A percentile compares a stretch with the other conserved stretches of the same genome.
Evolutionary conservation across 768 basidiomycete species (phyloP).

Genomic region (Epithele typhae): DNA sequence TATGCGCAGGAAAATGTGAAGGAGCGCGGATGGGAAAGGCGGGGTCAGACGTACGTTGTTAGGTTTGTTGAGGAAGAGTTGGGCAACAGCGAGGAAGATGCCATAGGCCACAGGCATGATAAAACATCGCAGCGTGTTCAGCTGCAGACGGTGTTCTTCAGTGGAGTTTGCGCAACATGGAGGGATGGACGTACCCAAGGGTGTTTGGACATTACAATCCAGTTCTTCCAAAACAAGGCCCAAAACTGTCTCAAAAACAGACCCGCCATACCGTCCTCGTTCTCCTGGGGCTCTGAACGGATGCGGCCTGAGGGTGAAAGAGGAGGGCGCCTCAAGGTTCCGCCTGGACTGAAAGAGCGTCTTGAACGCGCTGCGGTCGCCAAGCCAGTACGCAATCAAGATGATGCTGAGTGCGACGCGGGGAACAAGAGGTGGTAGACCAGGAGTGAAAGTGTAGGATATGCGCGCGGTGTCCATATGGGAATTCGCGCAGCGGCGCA

Average conservation of each 20-base stretch:
- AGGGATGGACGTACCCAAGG: slow-evolving; percentile 47
- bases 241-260: slow-evolving; percentile 59
- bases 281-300: too few species aligned
- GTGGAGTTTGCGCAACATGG: background rate
- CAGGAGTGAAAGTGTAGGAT: too few species aligned
- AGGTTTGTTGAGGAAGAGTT: slow-evolving; percentile 51
- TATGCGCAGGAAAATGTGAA: background rate
- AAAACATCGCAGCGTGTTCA: slow-evolving; percentile 58
- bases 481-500: too few species aligned
- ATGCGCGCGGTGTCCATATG: too few species aligned
- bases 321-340: too few species aligned
- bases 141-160: slow-evolving; percentile 27
- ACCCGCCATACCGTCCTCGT: too few species aligned
- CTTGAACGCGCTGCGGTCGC: too few species aligned
- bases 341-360: too few species aligned
- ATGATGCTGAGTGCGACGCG: too few species aligned
- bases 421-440: too few species aligned
- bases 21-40: background rate
- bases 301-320: too few species aligned
- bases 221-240: slow-evolving; percentile 66
- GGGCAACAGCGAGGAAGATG: slow-evolving; percentile 62
- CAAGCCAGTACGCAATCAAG: too few species aligned
- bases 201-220: slow-evolving; percentile 64
- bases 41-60: slow-evolving; percentile 45
- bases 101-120: slow-evolving; percentile 61